phyloP scores from a whole-genome alignment of 148 eudicot species.

The Nepenthes mirabilis region DNA sequence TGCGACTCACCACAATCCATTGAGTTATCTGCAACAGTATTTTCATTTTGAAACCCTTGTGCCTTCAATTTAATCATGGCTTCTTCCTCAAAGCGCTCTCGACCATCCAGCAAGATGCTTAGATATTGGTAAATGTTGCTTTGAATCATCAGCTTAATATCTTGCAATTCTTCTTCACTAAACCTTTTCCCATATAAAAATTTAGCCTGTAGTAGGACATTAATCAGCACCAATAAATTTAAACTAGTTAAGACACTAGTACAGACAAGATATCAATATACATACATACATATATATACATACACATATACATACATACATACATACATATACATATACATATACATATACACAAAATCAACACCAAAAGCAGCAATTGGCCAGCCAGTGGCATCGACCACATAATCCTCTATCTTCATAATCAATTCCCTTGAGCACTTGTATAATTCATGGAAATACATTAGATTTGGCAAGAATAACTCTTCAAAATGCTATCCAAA shows the following conservation, averaged over 20 bases:
- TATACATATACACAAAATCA: no score
- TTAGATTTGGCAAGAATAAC: no score
- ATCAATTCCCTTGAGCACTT: no score
- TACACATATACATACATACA: no score
- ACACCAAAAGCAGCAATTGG: no score
- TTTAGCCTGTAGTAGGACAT: conserved; percentile 55
- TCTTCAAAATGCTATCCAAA: no score
- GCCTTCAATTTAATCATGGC: conserved; percentile 25
- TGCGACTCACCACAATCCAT: not conserved
- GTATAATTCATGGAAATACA: no score
- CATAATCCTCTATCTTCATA: no score
- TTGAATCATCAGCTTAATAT: conserved; percentile 89
- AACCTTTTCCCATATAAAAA: conserved; percentile 78
- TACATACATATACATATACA: no score
- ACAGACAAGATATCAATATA: not conserved
- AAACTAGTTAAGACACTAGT: not conserved
- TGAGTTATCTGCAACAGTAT: conserved; percentile 15
- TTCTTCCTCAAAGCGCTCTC: conserved; percentile 93
- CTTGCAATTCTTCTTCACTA: conserved; percentile 63
- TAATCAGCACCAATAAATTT: not conserved
- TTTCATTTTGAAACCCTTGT: conserved; percentile 15
- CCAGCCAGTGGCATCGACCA: no score
- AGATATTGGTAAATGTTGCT: conserved; percentile 91
- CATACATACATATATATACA: no score
- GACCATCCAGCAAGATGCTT: conserved; percentile 85